Evolutionary conservation across 495 filamentous ascomycete genomes (phyloP).

Genomic region (Hypoxylon fuscum): DNA sequence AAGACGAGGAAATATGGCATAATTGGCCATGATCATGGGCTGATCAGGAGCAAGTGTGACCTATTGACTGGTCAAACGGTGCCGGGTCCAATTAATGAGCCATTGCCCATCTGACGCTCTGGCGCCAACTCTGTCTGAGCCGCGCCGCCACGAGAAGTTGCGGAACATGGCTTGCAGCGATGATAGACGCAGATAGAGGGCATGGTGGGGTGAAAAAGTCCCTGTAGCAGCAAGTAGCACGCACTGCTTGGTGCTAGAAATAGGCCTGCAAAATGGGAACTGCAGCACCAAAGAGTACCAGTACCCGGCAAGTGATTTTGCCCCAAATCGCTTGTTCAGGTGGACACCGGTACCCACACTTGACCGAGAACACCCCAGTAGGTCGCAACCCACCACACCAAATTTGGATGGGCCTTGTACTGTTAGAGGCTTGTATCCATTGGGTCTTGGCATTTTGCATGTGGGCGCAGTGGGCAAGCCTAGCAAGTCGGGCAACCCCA

Average conservation of each 20-base stretch:
- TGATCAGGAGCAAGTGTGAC: constrained; percentile 36
- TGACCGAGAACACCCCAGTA: constrained; percentile 39
- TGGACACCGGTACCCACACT: constrained; percentile 42
- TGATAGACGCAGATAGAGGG: neutral
- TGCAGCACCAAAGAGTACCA: constrained; percentile 23
- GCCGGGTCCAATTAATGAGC: constrained; percentile 27
- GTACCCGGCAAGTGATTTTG: constrained; percentile 37
- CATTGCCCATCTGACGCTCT: constrained; percentile 34
- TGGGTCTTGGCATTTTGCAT: constrained; percentile 41
- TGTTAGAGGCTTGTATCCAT: neutral
- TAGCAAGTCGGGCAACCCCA: constrained; percentile 15
- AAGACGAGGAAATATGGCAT: constrained; percentile 4
- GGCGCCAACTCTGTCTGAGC: constrained; percentile 40
- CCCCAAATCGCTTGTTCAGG: constrained; percentile 39
- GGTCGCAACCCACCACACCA: constrained; percentile 40
- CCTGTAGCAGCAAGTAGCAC: constrained; percentile 19
- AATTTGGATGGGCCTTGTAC: constrained; percentile 23
- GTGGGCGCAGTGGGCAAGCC: constrained; percentile 25
- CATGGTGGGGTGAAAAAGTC: constrained; percentile 19
- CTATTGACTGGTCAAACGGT: constrained; percentile 33
- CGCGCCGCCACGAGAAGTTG: constrained; percentile 22
- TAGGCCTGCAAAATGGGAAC: neutral
- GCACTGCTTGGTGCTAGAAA: constrained; percentile 1
- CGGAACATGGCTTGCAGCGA: constrained; percentile 21
- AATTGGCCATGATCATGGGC: constrained; percentile 30